These are phyloP conservation scores for Huntiella omanensis DNA, from an alignment of 2,329 filamentous ascomycete genomes.

Conservation along the genomic window DNA sequence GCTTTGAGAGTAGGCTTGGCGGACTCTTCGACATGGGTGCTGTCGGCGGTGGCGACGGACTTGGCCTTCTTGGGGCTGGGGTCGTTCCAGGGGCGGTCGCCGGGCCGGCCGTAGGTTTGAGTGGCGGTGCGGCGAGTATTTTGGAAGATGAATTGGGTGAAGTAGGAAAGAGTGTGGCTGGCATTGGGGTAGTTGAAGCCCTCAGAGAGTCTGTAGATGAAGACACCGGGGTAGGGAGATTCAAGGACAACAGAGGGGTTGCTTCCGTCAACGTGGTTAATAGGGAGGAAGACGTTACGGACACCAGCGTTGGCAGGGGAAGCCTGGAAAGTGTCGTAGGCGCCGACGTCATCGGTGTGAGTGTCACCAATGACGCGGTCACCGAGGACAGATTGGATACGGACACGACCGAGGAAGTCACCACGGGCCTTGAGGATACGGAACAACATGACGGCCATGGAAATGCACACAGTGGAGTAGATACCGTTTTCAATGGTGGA, in stretches of 20 bases:
- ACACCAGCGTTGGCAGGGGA: slow-evolving; percentile 19
- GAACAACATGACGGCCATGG: slow-evolving; percentile 54
- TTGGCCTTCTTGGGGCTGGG: slow-evolving; percentile 48
- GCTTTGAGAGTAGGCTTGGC: slow-evolving; percentile 57
- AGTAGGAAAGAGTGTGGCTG: slow-evolving; percentile 67
- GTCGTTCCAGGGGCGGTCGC: slow-evolving; percentile 90
- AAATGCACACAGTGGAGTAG: slow-evolving; percentile 58
- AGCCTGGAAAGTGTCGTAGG: slow-evolving; percentile 39
- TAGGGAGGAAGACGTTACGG: slow-evolving; percentile 70
- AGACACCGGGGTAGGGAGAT: slow-evolving; percentile 73
- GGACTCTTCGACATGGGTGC: slow-evolving; percentile 18
- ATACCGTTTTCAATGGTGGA: slow-evolving; percentile 75
- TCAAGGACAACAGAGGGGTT: slow-evolving; percentile 70
- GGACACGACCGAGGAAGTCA: slow-evolving; percentile 59
- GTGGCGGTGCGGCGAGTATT: slow-evolving; percentile 61
- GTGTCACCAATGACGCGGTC: slow-evolving; percentile 54
- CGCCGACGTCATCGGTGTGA: slow-evolving; percentile 24
- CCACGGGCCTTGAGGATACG: slow-evolving; percentile 62
- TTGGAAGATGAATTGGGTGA: slow-evolving; percentile 47
- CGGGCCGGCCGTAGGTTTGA: slow-evolving; percentile 41
- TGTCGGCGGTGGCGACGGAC: slow-evolving; percentile 9
- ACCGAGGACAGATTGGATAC: slow-evolving; percentile 65
- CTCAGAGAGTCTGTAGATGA: slow-evolving; percentile 89
- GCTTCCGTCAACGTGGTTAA: slow-evolving; percentile 74
- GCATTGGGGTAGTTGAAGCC: slow-evolving; percentile 95